A percentile compares a stretch with the other conserved stretches of the same genome.
Evolutionary conservation across 2,329 filamentous ascomycete genomes (phyloP).

Genomic region (Harringtonia lauricola): DNA sequence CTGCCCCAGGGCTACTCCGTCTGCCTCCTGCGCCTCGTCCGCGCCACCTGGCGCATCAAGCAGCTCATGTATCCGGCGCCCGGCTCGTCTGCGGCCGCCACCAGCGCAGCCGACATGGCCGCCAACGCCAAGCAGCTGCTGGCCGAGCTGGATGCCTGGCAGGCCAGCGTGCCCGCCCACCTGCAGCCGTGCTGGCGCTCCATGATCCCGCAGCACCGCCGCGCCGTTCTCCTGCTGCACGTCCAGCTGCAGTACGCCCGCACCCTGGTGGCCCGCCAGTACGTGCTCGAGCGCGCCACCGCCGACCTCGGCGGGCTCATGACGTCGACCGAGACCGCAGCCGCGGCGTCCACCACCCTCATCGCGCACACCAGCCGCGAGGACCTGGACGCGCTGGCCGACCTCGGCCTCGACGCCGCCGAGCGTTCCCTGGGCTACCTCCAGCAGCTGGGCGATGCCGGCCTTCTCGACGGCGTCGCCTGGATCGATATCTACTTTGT

Average conservation of each 20-base stretch:
- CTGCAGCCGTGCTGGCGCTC: constrained; percentile 27
- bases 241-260: constrained; percentile 27
- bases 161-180: constrained; percentile 18
- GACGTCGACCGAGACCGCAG: neutral
- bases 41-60: constrained; percentile 10
- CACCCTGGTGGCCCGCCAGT: constrained; percentile 15
- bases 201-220: constrained; percentile 25
- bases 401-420: constrained; percentile 23
- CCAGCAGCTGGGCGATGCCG: constrained; percentile 22
- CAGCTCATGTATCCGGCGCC: constrained; percentile 8
- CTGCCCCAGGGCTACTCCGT: constrained; percentile 6
- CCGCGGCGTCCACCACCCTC: constrained; percentile 12
- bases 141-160: constrained; percentile 26
- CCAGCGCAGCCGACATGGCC: neutral
- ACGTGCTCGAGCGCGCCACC: constrained; percentile 5
- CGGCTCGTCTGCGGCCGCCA: neutral
- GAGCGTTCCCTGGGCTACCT: constrained; percentile 21
- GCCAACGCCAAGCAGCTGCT: constrained; percentile 6
- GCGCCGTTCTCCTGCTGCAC: constrained; percentile 26
- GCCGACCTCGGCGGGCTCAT: neutral
- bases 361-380: constrained; percentile 15
- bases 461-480: constrained; percentile 25
- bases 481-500: constrained; percentile 30
- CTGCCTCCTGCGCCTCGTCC: constrained; percentile 5
- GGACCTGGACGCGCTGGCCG: constrained; percentile 6